Conservation (phyloP, 2,329 filamentous ascomycete species). For the Sporothrix variecibatus region DNA sequence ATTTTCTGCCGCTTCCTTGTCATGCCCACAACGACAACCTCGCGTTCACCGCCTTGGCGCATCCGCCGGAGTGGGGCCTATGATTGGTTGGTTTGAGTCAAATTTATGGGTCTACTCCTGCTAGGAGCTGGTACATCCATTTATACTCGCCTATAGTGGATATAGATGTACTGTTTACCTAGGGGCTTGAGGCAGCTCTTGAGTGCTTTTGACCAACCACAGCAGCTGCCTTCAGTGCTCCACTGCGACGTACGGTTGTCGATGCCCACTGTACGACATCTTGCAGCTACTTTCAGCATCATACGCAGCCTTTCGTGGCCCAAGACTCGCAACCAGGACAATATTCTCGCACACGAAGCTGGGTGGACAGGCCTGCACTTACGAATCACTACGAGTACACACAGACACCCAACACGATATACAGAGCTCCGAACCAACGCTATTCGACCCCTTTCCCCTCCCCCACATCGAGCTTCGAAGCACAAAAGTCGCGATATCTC, state of each 20-base stretch:
- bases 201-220: slow-evolving; percentile 22
- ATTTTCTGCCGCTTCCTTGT: slow-evolving; percentile 16
- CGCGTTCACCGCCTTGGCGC: slow-evolving; percentile 13
- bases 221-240: background rate
- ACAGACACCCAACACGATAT: background rate
- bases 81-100: background rate
- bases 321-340: background rate
- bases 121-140: background rate
- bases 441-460: background rate
- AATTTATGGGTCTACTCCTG: background rate
- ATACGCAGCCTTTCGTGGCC: background rate
- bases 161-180: slow-evolving; percentile 6
- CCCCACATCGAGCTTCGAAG: background rate
- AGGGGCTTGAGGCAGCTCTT: background rate
- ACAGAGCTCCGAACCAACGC: background rate
- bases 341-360: background rate
- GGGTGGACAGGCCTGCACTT: background rate
- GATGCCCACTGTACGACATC: background rate
- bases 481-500: slow-evolving; percentile 24
- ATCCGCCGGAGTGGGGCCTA: too few species aligned
- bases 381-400: background rate
- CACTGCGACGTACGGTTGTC: background rate
- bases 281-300: background rate
- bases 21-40: background rate
- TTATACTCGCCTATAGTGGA: background rate